Evolutionary conservation across 2,329 filamentous ascomycete species (phyloP), one percentile per base, ranked within the genome.

Genomic region (Fusarium sp.): DNA sequence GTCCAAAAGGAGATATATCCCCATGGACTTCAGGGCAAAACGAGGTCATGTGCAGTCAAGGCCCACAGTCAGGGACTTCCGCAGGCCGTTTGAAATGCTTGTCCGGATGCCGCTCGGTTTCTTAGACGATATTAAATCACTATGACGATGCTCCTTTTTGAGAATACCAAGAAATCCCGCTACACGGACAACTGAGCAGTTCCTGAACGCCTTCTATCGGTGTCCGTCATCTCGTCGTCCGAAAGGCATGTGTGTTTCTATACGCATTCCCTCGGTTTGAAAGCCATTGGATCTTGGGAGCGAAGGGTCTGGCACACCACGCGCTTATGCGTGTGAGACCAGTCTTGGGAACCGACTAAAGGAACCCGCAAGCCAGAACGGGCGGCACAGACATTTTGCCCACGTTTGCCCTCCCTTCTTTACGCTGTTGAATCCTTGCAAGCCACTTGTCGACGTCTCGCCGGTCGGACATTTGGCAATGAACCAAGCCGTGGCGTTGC

Each of bases 371-470:
- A 43, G 27, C 44, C 46, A 62, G 32, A 36, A 50, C 15, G 43
- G 46, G 41, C 32, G 37, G 41, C 25, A 51, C 44, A 49, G 43
- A 32, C 54, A 57, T 52, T 56, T 49, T 53, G 63, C 65, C 68
- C 68, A 70, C 66, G 68, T 70, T 70, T 67, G 69, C 52, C 49
- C 62, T 62, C 58, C 63, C 57, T 65, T 57, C 43, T 51, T 49
- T 56, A 41, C 58, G 53, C 48, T 59, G 47, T 37, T 19, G 49
- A 65, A 59, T 49, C 63, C 62, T 52, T 68, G 66, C 62, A 70
- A 36, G 53, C 57, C 55, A 63, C 54, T 55, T 63, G 53, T 51
- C 47, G 48, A 60, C 43, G 49, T 61, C 49, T 59, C 29, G 46
- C 51, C 49, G 55, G 55, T 57, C 32, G 46, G 49, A 54, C 43